These are phyloP conservation scores for Exserohilum turcica DNA, from an alignment of 2,329 filamentous ascomycete species.

Conservation along the genomic window DNA sequence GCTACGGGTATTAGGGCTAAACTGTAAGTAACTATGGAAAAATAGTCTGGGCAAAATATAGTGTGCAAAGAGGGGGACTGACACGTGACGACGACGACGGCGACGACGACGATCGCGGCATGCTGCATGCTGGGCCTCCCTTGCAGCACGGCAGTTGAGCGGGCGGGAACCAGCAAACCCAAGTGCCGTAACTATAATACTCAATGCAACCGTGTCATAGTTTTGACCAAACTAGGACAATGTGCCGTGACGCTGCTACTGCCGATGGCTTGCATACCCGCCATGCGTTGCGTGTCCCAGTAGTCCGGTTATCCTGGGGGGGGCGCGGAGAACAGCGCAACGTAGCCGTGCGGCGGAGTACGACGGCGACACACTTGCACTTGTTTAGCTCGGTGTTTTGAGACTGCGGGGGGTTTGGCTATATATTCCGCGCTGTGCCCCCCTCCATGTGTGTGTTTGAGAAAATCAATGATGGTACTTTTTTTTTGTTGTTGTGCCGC, in stretches of 20 bases:
- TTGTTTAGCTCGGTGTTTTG: no score
- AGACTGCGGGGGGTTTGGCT: background rate
- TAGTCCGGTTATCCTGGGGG: no score
- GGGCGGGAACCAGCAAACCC: background rate
- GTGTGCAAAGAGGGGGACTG: no score
- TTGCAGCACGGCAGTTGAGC: background rate
- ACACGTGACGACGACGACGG: no score
- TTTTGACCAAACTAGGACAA: no score
- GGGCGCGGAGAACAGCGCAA: background rate
- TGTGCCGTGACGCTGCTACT: background rate
- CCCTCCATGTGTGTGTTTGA: no score
- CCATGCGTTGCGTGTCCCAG: no score
- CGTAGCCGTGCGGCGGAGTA: background rate
- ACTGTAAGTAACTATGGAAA: background rate
- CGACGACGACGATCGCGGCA: background rate
- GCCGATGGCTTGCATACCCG: background rate
- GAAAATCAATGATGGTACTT: no score
- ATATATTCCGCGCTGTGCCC: background rate
- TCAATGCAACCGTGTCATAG: background rate
- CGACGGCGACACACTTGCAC: background rate
- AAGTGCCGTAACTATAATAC: background rate
- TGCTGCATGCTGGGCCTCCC: background rate
- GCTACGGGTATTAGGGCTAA: constrained; percentile 17
- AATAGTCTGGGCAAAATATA: background rate
- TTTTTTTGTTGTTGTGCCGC: no score